These are phyloP conservation scores for Aspergillus olivimuriae DNA, from an alignment of 495 filamentous ascomycete genomes.

Conservation along the genomic window DNA sequence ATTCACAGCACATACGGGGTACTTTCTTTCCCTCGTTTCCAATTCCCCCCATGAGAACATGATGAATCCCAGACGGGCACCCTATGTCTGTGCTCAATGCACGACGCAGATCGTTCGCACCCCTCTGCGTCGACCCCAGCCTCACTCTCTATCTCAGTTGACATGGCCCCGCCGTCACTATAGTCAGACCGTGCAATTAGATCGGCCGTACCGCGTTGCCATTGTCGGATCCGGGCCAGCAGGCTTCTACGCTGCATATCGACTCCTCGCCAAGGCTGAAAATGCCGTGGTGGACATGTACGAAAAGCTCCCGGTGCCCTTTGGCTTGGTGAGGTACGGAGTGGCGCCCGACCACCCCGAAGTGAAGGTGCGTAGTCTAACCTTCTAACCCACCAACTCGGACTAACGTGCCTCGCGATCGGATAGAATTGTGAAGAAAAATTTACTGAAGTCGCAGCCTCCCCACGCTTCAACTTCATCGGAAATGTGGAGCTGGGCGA, in stretches of 20 bases:
- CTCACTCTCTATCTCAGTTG: conserved; percentile 4
- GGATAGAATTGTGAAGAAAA: conserved; percentile 92
- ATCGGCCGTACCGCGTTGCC: conserved; percentile 66
- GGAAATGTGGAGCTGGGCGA: conserved; percentile 81
- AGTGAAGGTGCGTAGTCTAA: conserved; percentile 66
- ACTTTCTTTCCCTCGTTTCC: not conserved
- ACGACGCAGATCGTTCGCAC: conserved; percentile 16
- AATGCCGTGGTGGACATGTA: conserved; percentile 88
- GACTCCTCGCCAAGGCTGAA: conserved; percentile 66
- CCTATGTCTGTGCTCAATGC: conserved; percentile 31
- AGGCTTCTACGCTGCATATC: conserved; percentile 89
- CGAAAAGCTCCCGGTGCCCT: conserved; percentile 86
- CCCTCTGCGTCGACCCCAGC: conserved; percentile 4
- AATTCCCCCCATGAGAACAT: too few relatives aligned
- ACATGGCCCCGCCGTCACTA: conserved; percentile 20
- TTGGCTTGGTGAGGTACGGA: conserved; percentile 84
- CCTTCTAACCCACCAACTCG: too few relatives aligned
- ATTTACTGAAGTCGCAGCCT: conserved; percentile 79
- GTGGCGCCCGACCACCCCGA: conserved; percentile 97
- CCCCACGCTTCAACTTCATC: conserved; percentile 80
- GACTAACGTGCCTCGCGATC: too few relatives aligned
- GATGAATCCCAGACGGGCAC: conserved; percentile 25
- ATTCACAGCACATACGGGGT: too few relatives aligned
- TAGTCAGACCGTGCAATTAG: conserved; percentile 31
- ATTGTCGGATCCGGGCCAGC: conserved; percentile 93